Evolutionary conservation across 2,329 filamentous ascomycete genomes (phyloP).

Genomic region (Exophiala mesophila): DNA sequence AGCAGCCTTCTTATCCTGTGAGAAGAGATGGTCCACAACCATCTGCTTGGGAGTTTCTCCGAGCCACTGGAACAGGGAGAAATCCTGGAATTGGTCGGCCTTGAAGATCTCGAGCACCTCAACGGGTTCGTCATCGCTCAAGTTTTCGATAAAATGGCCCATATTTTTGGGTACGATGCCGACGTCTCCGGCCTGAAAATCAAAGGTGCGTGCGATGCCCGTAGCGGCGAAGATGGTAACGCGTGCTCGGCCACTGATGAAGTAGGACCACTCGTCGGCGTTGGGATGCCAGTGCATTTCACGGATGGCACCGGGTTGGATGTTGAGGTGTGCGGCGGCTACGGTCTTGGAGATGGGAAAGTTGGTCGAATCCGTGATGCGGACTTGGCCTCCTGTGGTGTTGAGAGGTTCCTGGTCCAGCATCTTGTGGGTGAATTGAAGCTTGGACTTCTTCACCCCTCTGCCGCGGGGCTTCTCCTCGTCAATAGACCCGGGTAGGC

Average conservation of each 20-base stretch:
- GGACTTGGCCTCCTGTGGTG: slow-evolving; percentile 64
- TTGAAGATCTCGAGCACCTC: slow-evolving; percentile 74
- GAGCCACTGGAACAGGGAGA: slow-evolving; percentile 70
- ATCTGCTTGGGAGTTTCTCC: slow-evolving; percentile 64
- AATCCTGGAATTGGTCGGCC: slow-evolving; percentile 66
- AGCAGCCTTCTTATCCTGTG: slow-evolving; percentile 55
- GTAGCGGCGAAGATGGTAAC: slow-evolving; percentile 70
- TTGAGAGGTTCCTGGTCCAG: slow-evolving; percentile 63
- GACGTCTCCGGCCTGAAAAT: slow-evolving; percentile 70
- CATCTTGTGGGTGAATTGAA: slow-evolving; percentile 67
- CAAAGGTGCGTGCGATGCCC: slow-evolving; percentile 66
- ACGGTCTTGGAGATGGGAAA: slow-evolving; percentile 70
- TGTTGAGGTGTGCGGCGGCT: slow-evolving; percentile 66
- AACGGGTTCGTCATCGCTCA: slow-evolving; percentile 65
- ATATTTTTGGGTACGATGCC: slow-evolving; percentile 72
- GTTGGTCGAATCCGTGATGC: slow-evolving; percentile 70
- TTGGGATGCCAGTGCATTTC: slow-evolving; percentile 82
- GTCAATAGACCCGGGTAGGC: slow-evolving; percentile 58
- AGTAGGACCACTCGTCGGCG: slow-evolving; percentile 77
- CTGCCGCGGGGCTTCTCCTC: slow-evolving; percentile 58
- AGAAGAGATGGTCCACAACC: slow-evolving; percentile 63
- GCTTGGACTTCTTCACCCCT: slow-evolving; percentile 61
- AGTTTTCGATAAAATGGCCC: slow-evolving; percentile 78
- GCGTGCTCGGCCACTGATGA: slow-evolving; percentile 65
- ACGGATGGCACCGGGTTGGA: slow-evolving; percentile 66